Percentiles rank a stretch among this genome's conserved stretches.
Conservation (phyloP, 345 rosid genomes). For the Punica granatum region DNA sequence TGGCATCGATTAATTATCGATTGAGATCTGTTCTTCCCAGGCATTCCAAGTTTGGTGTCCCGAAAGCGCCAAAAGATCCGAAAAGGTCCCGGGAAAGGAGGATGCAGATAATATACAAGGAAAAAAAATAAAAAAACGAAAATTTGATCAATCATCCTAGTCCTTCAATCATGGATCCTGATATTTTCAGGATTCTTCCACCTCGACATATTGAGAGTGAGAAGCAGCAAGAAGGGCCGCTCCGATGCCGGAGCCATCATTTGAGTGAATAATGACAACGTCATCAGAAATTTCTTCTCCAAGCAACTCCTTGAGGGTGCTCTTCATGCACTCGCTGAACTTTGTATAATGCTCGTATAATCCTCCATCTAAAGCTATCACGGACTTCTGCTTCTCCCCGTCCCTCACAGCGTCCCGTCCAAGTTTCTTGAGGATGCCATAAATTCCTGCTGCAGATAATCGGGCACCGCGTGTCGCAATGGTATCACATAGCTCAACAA, state of each 20-base stretch:
- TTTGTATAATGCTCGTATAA: conserved; percentile 60
- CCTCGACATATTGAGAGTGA: conserved; percentile 47
- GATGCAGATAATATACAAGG: neutral
- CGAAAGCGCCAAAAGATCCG: neutral
- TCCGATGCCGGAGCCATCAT: conserved; percentile 77
- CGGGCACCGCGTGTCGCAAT: conserved; percentile 36
- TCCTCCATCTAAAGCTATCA: conserved; percentile 68
- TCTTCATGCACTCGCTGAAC: conserved; percentile 45
- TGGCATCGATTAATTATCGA: neutral
- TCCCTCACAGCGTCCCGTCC: conserved; percentile 28
- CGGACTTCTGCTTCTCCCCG: conserved; percentile 42
- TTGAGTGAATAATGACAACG: conserved; percentile 33
- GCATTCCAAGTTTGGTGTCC: neutral
- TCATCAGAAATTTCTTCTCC: conserved; percentile 45
- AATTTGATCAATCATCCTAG: neutral
- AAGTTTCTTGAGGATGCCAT: conserved; percentile 35
- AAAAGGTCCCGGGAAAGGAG: neutral
- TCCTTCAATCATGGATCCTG: neutral
- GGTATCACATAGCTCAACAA: conserved; percentile 27
- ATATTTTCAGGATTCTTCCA: conserved; percentile 11
- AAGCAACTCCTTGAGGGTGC: conserved; percentile 49
- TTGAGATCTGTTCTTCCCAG: neutral
- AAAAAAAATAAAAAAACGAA: neutral
- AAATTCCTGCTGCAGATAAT: conserved; percentile 40
- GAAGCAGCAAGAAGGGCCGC: conserved; percentile 82